A percentile compares a stretch with the other conserved stretches of the same genome.
These are phyloP conservation scores for Podaxis sp. DNA, from an alignment of 768 basidiomycete genomes.

Conservation along the genomic window DNA sequence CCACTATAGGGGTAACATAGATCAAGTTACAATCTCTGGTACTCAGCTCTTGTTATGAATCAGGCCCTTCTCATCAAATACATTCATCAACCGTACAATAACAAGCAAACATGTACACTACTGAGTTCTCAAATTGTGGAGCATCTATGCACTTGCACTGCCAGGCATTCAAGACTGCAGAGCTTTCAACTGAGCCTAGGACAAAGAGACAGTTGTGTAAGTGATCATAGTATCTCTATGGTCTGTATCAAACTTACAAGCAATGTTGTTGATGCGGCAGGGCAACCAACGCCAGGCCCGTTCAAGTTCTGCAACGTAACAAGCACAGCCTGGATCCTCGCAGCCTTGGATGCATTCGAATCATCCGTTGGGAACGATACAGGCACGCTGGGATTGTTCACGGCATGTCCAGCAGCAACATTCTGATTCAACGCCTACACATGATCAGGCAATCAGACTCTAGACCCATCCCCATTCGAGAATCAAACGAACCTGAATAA, in stretches of 20 bases:
- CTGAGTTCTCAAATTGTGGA: not conserved
- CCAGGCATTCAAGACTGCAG: constrained; percentile 13
- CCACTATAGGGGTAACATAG: not conserved
- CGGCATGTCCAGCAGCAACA: constrained; percentile 55
- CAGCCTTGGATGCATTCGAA: constrained; percentile 46
- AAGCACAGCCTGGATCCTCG: constrained; percentile 55
- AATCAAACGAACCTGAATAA: constrained; percentile 39
- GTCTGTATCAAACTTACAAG: constrained; percentile 27
- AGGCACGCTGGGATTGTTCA: constrained; percentile 53
- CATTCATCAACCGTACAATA: not conserved
- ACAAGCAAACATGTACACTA: not conserved
- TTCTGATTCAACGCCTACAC: constrained; percentile 45
- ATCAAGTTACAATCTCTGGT: not conserved
- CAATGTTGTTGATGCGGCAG: constrained; percentile 57
- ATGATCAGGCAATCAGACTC: not conserved
- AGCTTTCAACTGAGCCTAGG: constrained; percentile 23
- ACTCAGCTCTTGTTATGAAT: not conserved
- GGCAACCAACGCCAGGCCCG: constrained; percentile 68
- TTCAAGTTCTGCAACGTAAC: constrained; percentile 69
- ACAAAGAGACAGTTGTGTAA: not conserved
- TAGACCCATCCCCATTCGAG: not conserved
- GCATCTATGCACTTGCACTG: not conserved
- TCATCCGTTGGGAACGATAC: constrained; percentile 63
- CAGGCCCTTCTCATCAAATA: not conserved
- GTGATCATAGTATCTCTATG: not conserved